These are phyloP conservation scores for Jacaranda mimosifolia DNA, from an alignment of 257 asterid genomes.

Conservation along the genomic window DNA sequence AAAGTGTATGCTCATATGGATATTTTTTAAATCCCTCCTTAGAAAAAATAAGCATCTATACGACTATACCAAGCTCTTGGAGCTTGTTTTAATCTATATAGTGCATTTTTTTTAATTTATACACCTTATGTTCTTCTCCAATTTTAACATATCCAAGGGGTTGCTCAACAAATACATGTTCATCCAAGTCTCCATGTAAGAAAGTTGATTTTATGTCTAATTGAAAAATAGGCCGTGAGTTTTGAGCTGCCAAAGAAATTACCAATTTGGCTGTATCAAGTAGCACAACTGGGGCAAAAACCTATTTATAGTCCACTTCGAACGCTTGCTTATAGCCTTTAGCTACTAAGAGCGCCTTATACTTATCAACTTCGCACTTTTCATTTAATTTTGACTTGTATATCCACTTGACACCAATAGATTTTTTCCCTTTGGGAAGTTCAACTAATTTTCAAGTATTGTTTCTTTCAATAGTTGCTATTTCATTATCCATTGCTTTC, in stretches of 20 bases:
- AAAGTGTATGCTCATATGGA: slow-evolving; percentile 17
- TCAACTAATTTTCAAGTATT: background rate
- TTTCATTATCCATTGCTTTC: too few species aligned
- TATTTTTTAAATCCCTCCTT: slow-evolving; percentile 15
- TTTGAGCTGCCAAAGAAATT: too few species aligned
- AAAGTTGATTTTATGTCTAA: slow-evolving; percentile 1
- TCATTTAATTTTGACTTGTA: too few species aligned
- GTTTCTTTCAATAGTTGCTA: background rate
- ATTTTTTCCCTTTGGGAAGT: background rate
- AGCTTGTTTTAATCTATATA: too few species aligned
- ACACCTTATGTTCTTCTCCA: background rate
- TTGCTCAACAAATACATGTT: background rate
- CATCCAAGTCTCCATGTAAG: background rate
- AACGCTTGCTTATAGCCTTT: too few species aligned
- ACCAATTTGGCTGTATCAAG: slow-evolving; percentile 4
- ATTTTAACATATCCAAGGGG: too few species aligned
- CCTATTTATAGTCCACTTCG: slow-evolving; percentile 1
- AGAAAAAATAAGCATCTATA: too few species aligned
- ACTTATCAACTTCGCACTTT: too few species aligned
- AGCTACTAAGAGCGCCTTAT: too few species aligned
- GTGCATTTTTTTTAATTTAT: background rate
- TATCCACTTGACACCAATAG: background rate
- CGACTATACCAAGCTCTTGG: too few species aligned
- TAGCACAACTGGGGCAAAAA: background rate
- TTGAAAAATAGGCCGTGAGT: background rate